Evolutionary conservation across 192 early-diverging fungal species (phyloP).

Genomic region (Backusella australiensis): DNA sequence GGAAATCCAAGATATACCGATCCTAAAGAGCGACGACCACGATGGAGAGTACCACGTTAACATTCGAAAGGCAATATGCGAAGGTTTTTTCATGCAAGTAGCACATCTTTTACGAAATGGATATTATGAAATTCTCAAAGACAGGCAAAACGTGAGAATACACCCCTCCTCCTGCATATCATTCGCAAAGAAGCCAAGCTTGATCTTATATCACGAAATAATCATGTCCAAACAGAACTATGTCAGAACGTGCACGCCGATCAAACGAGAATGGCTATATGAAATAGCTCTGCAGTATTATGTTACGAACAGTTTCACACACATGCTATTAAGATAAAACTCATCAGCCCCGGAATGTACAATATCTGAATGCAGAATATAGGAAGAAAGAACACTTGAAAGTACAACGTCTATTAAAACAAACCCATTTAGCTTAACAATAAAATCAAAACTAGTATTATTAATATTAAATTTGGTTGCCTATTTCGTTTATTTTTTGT

Average conservation of each 20-base stretch:
- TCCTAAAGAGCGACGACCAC: conserved; percentile 20
- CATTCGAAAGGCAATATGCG: conserved; percentile 83
- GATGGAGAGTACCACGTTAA: conserved; percentile 82
- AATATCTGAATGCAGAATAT: background rate
- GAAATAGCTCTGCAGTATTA: conserved; percentile 87
- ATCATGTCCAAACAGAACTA: conserved; percentile 93
- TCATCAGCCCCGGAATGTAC: background rate
- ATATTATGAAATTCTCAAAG: conserved; percentile 91
- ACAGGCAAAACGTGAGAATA: conserved; percentile 91
- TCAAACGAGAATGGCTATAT: conserved; percentile 82
- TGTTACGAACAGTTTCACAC: conserved; percentile 75
- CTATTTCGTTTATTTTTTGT: too few species aligned
- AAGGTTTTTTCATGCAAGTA: conserved; percentile 99
- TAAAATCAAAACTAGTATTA: background rate
- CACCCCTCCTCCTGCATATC: conserved; percentile 74
- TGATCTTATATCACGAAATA: conserved; percentile 99
- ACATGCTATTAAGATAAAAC: conserved; percentile 54
- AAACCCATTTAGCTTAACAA: background rate
- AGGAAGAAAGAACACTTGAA: background rate
- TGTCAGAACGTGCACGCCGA: conserved; percentile 88
- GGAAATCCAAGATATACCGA: conserved; percentile 47
- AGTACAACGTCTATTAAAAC: background rate
- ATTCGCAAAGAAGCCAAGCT: conserved; percentile 87
- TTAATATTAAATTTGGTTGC: background rate
- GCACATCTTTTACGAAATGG: conserved; percentile 86